Evolutionary conservation across 192 early-diverging fungal genomes (phyloP).

Genomic region (Glomus cerebriforme): DNA sequence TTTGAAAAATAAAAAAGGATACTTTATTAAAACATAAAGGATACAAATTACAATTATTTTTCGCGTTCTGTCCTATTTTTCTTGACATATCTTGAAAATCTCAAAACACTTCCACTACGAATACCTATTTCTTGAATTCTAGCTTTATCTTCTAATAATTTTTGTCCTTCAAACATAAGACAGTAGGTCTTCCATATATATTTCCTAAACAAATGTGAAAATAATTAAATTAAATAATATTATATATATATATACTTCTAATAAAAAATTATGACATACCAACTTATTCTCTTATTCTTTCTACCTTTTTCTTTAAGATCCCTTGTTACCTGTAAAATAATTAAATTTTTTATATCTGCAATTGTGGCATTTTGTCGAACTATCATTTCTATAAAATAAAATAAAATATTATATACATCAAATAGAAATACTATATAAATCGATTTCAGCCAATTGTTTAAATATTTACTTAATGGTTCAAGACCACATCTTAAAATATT

Average conservation of each 20-base stretch:
- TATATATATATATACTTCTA: background rate
- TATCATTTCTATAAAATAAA: slow-evolving; percentile 10
- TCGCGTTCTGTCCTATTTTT: background rate
- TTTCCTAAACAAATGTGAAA: slow-evolving; percentile 12
- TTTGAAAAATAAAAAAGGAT: background rate
- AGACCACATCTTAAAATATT: background rate
- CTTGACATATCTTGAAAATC: slow-evolving; percentile 18
- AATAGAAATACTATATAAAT: background rate
- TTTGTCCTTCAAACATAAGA: slow-evolving; percentile 27
- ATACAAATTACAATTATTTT: background rate
- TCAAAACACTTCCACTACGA: slow-evolving; percentile 24
- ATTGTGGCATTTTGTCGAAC: slow-evolving; percentile 27
- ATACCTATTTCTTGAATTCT: slow-evolving; percentile 26
- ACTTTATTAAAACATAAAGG: background rate
- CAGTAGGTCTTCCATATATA: slow-evolving; percentile 33
- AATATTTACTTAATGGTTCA: slow-evolving; percentile 16
- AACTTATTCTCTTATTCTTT: slow-evolving; percentile 16
- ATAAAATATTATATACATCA: background rate
- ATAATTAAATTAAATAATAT: background rate
- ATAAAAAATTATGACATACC: background rate
- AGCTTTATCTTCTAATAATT: slow-evolving; percentile 21
- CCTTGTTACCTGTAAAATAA: background rate
- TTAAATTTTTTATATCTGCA: slow-evolving; percentile 24
- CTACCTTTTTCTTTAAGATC: slow-evolving; percentile 2
- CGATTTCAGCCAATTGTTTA: background rate